Conservation (phyloP, 805 yeast species). For the Starmerella riodocensis region DNA sequence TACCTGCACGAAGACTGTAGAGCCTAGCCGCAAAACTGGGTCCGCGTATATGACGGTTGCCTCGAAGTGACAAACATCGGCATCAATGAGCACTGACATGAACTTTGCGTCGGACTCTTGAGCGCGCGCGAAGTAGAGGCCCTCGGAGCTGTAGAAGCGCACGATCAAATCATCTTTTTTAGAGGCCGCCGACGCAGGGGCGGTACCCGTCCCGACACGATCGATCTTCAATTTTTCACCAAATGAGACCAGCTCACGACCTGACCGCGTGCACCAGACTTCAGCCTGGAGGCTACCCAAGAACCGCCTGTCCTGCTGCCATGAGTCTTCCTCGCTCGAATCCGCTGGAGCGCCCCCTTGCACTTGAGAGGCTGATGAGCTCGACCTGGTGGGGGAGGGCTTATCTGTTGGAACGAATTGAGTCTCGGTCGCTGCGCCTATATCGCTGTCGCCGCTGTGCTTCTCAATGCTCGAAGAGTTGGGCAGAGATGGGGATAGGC, state of each 20-base stretch:
- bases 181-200: not conserved
- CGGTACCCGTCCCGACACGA: slow-evolving; percentile 14
- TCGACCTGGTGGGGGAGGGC: no score
- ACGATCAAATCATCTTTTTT: slow-evolving; percentile 23
- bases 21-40: slow-evolving; percentile 54
- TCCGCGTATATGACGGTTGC: slow-evolving; percentile 49
- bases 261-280: slow-evolving; percentile 29
- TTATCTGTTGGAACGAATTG: no score
- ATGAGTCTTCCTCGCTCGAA: no score
- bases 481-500: no score
- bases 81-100: slow-evolving; percentile 50
- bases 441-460: no score
- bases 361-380: no score
- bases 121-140: slow-evolving; percentile 60
- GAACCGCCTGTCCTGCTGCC: slow-evolving; percentile 15
- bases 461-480: no score
- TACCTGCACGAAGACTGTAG: slow-evolving; percentile 54
- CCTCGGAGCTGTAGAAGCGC: slow-evolving; percentile 24
- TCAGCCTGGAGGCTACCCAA: slow-evolving; percentile 30
- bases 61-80: slow-evolving; percentile 41
- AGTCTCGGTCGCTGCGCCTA: no score
- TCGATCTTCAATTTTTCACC: slow-evolving; percentile 24
- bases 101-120: slow-evolving; percentile 57
- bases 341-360: no score
- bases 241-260: slow-evolving; percentile 23